A percentile compares a stretch with the other conserved stretches of the same genome.
Evolutionary conservation across 352 stramenopile genomes (phyloP).

Genomic region (Peronosclerospora sorghi): DNA sequence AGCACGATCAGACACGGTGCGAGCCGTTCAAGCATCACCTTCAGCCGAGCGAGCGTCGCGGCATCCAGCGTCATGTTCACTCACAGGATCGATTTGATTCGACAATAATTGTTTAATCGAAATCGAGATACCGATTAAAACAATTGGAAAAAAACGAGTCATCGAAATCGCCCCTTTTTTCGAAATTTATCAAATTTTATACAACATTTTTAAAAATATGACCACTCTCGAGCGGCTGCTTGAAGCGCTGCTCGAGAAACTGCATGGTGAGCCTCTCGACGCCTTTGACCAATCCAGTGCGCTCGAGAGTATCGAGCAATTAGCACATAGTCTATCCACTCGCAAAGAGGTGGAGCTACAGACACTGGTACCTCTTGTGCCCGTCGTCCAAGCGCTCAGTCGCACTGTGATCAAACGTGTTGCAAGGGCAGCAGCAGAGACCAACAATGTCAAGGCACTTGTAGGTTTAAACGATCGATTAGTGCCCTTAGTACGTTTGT

Average conservation of each 20-base stretch:
- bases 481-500: constrained; percentile 15
- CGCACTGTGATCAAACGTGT: constrained; percentile 14
- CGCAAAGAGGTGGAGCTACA: constrained; percentile 4
- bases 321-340: constrained; percentile 6
- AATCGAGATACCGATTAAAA: no score
- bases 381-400: constrained; percentile 25
- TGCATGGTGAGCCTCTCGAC: background rate
- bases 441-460: constrained; percentile 3
- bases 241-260: constrained; percentile 2
- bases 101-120: no score
- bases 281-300: background rate
- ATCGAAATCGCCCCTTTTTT: no score
- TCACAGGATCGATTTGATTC: background rate
- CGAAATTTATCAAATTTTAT: no score
- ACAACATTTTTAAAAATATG: no score
- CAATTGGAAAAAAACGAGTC: no score
- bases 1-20: no score
- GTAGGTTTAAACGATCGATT: constrained; percentile 21
- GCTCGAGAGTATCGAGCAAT: constrained; percentile 3
- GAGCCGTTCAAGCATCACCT: constrained; percentile 3
- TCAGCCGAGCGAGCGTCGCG: constrained; percentile 10
- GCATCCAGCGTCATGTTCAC: constrained; percentile 12
- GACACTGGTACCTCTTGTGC: background rate
- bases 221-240: background rate
- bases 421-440: constrained; percentile 1